Base-by-base conservation (phyloP, 208 protist species). In the Histomonas meleagridis region DNA sequence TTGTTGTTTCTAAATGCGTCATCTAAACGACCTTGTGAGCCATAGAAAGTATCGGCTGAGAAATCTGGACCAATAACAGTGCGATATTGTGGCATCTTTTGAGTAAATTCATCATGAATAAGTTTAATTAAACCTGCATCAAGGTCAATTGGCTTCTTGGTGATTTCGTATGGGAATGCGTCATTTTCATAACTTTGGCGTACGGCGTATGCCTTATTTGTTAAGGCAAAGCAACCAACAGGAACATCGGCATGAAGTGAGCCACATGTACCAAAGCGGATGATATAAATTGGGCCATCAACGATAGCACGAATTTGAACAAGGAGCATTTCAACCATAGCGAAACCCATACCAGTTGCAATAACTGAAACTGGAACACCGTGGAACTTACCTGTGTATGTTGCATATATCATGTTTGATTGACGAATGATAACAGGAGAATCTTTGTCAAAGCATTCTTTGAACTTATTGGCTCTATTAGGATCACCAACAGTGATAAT, bases 221-320 rank as follows among this genome's bases (percentile, higher is more conserved):
- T 7, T 46, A 79, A 18, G n/a, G 70, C 70, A 35, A 51, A 79
- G 70, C 70, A 79, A 28, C 70, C 70, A 35, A 79, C 49, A 49
- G 70, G 70, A 79, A 79, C 70, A 79, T 79, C 70, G 1, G 32
- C 70, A 35, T 79, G 70, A 28, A 79, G 70, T n/a, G 38, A 79
- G 9, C 70, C 70, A 40, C 70, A 79, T n/a, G 70, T 79, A 9
- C 70, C 70, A 35, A 79, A 79, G 21, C 70, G 9, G 40, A 79
- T 40, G 10, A 79, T 79, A 28, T 23, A 46, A 14, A 79, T 4
- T 51, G 70, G 70, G 9, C 70, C 70, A 18, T 79, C 70, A 49
- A 28, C 18, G 10, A 79, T 18, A 18, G 70, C 70, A 18, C 70
- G 32, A 28, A 18, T 18, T 35, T 79, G 70, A 43, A 79, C 70